phyloP scores from a whole-genome alignment of 2,329 filamentous ascomycete species.

The Colletotrichum sp. region DNA sequence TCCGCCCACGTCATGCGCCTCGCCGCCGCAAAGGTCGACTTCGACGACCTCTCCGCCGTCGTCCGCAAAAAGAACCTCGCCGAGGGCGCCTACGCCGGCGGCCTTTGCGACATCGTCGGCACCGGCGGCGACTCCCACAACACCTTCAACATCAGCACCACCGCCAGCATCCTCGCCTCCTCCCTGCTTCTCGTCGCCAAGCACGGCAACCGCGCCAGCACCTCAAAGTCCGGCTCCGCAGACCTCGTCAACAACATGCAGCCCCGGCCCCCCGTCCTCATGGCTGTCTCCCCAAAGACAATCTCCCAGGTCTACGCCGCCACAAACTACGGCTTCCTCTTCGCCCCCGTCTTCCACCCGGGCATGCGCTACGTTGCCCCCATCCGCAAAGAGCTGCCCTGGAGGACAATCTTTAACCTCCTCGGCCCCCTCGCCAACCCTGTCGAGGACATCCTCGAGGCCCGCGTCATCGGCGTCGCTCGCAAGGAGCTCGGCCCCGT shows the following conservation, averaged over 20 bases:
- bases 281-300: conserved; percentile 74
- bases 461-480: conserved; percentile 91
- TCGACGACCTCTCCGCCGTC: conserved; percentile 62
- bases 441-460: conserved; percentile 82
- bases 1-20: conserved; percentile 85
- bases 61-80: conserved; percentile 65
- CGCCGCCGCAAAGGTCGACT: conserved; percentile 76
- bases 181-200: conserved; percentile 87
- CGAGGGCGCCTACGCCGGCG: conserved; percentile 80
- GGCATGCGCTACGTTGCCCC: conserved; percentile 90
- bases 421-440: conserved; percentile 93
- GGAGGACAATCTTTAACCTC: conserved; percentile 97
- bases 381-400: conserved; percentile 86
- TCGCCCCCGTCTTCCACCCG: conserved; percentile 94
- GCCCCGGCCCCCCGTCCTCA: conserved; percentile 75
- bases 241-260: conserved; percentile 82
- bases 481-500: conserved; percentile 85
- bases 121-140: conserved; percentile 96
- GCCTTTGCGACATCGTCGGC: conserved; percentile 94
- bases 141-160: conserved; percentile 98
- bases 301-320: conserved; percentile 75
- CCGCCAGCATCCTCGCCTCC: conserved; percentile 89
- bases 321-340: conserved; percentile 94
- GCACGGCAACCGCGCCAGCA: conserved; percentile 95
- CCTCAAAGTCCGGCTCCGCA: conserved; percentile 93